phyloP scores from a whole-genome alignment of 306 rosid genomes.

The Prunus kanzakura region DNA sequence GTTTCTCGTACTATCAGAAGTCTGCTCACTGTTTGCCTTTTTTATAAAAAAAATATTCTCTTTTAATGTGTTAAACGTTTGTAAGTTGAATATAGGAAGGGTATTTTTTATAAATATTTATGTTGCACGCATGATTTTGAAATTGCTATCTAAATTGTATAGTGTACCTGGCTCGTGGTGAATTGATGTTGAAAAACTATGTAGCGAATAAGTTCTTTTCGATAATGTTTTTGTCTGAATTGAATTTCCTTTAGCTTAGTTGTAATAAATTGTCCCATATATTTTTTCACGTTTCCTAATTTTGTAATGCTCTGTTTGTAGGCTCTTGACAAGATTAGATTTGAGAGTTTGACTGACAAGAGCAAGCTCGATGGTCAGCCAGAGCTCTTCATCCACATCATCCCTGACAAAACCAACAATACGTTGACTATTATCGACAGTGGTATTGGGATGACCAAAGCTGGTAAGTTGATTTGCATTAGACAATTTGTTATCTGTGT shows the following conservation, averaged over 20 bases:
- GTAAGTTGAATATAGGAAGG: neutral
- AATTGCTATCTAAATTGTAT: neutral
- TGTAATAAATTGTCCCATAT: neutral
- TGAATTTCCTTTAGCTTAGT: neutral
- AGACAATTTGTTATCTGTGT: neutral
- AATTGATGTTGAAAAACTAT: too few species aligned
- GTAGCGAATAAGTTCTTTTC: too few species aligned
- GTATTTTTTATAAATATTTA: neutral
- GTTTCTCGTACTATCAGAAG: neutral
- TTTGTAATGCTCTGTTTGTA: neutral
- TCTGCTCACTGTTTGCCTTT: neutral
- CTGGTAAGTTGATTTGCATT: slow-evolving; percentile 44
- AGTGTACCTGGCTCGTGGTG: too few species aligned
- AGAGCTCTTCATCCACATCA: slow-evolving; percentile 77
- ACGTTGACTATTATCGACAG: slow-evolving; percentile 77
- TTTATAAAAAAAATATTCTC: too few species aligned
- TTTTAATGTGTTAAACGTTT: neutral
- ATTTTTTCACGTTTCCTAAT: neutral
- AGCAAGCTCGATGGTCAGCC: slow-evolving; percentile 94
- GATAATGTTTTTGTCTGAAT: too few species aligned
- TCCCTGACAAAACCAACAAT: slow-evolving; percentile 81
- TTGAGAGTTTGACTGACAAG: slow-evolving; percentile 89
- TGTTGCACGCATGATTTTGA: neutral
- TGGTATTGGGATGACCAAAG: slow-evolving; percentile 96
- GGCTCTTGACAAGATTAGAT: slow-evolving; percentile 90